Evolutionary conservation across 2,329 filamentous ascomycete species (phyloP), one percentile per base, ranked within the genome.

Genomic region (Emericellopsis cladophorae): DNA sequence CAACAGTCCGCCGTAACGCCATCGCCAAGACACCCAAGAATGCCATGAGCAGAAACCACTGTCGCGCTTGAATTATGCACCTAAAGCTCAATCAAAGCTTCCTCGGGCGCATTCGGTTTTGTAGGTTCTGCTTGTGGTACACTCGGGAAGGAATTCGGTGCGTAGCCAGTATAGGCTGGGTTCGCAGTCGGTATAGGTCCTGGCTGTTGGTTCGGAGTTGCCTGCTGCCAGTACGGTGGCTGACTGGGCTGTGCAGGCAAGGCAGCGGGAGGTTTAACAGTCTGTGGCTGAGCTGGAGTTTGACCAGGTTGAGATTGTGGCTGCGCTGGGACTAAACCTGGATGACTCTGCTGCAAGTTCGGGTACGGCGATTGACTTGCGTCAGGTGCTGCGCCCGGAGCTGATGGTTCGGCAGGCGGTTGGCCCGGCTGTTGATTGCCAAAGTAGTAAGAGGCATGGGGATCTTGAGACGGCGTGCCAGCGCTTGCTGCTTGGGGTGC

Each of bases 71-170:
- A 29, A 29, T 12, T 7, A 9, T 29, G 4, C 26, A 12, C 2
- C 54, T 49, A 89, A 46, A 90, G 67, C 58, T 92, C 85, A 59
- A 92, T 92, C 52, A 92, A 61, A 44, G 79, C 82, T 60, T 90
- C 85, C 59, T 90, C 84, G 37, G 82, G 70, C 1, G 65, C 70
- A 12, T 72, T 73, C 51, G 68, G 52, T 45, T 56, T 54, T 21
- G 53, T 45, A 4, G 59, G 61, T 35, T 65, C 62, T 39, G 60
- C 68, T 40, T 62, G 61, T 11, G 74, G 76, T 23, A 74, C 69
- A 3, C 73, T 66, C 1, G 83, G 82, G 51, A 86, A 85, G 3
- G 72, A 64, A 21, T 80, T 74, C 51, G 76, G 74, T 4, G 59
- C 62, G 50, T 76, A 81, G 50, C 67, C 64, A 10, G 57, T 45